Base-by-base conservation (phyloP, 805 yeast species). In the Wickerhamomyces rabaulensis region DNA sequence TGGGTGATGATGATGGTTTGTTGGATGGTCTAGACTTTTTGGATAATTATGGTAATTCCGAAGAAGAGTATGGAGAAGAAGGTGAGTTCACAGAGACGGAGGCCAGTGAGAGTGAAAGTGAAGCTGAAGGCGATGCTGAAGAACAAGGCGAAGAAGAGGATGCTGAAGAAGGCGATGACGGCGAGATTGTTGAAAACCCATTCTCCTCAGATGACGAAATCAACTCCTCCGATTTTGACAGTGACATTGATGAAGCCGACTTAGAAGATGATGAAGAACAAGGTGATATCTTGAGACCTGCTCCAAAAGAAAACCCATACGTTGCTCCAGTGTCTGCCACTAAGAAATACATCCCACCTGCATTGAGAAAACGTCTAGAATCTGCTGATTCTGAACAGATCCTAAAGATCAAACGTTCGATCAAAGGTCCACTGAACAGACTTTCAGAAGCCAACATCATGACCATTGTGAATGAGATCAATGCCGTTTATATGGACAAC, bases 361-460 rank as follows among this genome's bases (percentile, higher is more conserved):
- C 96, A 0, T 64, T 86, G 47, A 76, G 98, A 48, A 74, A 78
- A 40, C 75, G 73, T 55, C 50, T 75, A 48, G 58, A 59, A 4
- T 65, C 40, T 5, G 37, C 58, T 4, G 72, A 71, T 22, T 68
- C 76, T 19, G 79, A 75, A 48, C 80, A 75, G 45, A 60, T 71
- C 8, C 42, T 68, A 3, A 76, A 72, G 33, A 67, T 91, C 33
- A 75, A 76, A 45, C 79, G 81, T 55, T 68, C 79, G 6, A 75
- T 91, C 41, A 94, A 90, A 57, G 91, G 97, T 48, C 80, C 89
- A 1, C 70, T 94, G 57, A 94, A 94, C 63, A 84, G 82, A 63
- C 73, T 94, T n/a, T 86, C 97, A 1, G 98, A 92, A 56, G 81
- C 95, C 1, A 94, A 91, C 51, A 71, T 91, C 25, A 70, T 78